phyloP scores from a whole-genome alignment of 345 rosid genomes.

The Aethionema arabicum region DNA sequence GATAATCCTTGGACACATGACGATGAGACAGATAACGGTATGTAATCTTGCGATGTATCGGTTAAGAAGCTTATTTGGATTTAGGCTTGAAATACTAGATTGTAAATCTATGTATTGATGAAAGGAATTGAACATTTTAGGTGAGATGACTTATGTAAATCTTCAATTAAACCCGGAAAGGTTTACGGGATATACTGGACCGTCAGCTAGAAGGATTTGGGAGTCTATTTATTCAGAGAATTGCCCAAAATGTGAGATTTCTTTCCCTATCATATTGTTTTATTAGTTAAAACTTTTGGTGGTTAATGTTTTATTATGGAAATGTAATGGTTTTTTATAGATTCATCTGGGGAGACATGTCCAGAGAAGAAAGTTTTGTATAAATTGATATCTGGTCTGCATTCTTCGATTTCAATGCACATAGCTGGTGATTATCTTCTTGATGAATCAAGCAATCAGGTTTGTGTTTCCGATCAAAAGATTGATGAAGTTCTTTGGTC shows the following conservation, averaged over 20 bases:
- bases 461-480: constrained; percentile 35
- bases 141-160: constrained; percentile 91
- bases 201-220: constrained; percentile 97
- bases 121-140: constrained; percentile 40
- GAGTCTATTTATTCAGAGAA: constrained; percentile 87
- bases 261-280: constrained; percentile 2
- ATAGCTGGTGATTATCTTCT: constrained; percentile 89
- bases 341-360: constrained; percentile 75
- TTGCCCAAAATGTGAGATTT: constrained; percentile 76
- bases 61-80: too few relatives aligned
- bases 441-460: constrained; percentile 72
- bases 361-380: constrained; percentile 86
- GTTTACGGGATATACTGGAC: constrained; percentile 80
- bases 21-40: constrained; percentile 92
- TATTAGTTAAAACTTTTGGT: background rate
- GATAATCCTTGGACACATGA: constrained; percentile 98
- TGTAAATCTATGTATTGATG: constrained; percentile 8
- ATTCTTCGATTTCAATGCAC: constrained; percentile 93
- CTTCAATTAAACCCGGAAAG: constrained; percentile 85
- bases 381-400: constrained; percentile 97
- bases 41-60: too few relatives aligned
- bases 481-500: background rate
- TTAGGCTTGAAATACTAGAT: too few relatives aligned
- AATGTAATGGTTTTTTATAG: constrained; percentile 38
- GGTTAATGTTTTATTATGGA: constrained; percentile 6